Evolutionary conservation across 306 rosid genomes (phyloP), one percentile per base, ranked within the genome.

Genomic region (Gastrolobium bilobum): DNA sequence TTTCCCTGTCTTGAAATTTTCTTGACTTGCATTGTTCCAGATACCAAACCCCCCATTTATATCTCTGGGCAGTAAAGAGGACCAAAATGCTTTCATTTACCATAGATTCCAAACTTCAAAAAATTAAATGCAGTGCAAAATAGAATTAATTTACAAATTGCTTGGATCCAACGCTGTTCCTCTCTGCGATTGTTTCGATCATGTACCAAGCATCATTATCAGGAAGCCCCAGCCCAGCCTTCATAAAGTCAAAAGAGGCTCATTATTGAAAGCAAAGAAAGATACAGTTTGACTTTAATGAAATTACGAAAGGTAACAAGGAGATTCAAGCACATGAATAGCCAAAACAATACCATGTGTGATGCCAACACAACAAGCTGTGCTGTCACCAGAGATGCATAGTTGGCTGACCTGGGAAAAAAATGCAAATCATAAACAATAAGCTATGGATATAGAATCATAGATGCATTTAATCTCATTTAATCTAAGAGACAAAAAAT

Each of bases 171-270:
- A 93, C 82, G 86, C 84, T 93, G 88, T 90, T 93, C 79, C 90
- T 91, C 89, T 90, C 98, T 11, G 98, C 97, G 80, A 95, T 91
- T 73, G 94, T 93, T 87, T 93, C 99, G 50, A 93, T 90, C 90
- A 93, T 89, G 88, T 87, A 93, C 99, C 99, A 95, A 70, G 98
- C 90, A 89, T 93, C 99, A 48, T 71, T 84, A 81, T 93, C 98
- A 75, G 92, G 91, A 84, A 95, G 96, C 81, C 99, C 99, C 72
- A 95, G 81, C 38, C 99, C 99, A 81, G 97, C 98, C 99, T 95
- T 86, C 80, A 84, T 15, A 10, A 67, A 67, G 77, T 65, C 29
- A 68, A 58, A 77, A 78, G 37, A 85, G 73, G 59, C 20, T 75
- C 76, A 69, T 73, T 34, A 67, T 68, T 63, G 34, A 58, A 76